Conservation (phyloP, 208 protist genomes). For the Wallacemonas sp. region DNA sequence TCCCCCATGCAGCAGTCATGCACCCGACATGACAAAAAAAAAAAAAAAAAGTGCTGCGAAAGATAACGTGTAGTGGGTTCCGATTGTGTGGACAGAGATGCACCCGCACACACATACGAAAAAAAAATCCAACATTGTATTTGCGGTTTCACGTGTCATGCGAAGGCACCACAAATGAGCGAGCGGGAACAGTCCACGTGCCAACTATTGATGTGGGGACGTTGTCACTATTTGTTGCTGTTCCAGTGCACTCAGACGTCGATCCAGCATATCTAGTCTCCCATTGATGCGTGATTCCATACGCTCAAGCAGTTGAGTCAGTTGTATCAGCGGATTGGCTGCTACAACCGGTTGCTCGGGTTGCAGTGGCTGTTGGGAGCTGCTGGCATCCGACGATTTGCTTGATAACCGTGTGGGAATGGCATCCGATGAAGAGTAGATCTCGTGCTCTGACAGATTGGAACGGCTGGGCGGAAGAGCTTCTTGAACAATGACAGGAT, state of each 20-base stretch:
- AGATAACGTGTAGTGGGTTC: too few relatives aligned
- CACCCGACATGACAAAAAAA: too few relatives aligned
- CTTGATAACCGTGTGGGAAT: constrained; percentile 43
- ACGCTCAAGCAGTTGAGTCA: constrained; percentile 32
- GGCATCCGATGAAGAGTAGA: constrained; percentile 45
- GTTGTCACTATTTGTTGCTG: neutral
- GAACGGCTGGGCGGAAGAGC: constrained; percentile 47
- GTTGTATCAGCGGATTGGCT: constrained; percentile 17
- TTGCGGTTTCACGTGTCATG: too few relatives aligned
- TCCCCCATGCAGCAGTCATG: too few relatives aligned
- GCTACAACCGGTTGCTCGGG: constrained; percentile 26
- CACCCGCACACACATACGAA: neutral
- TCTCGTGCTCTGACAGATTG: constrained; percentile 41
- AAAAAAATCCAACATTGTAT: too few relatives aligned
- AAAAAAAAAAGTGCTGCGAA: too few relatives aligned
- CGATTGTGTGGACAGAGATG: neutral
- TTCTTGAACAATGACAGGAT: constrained; percentile 71
- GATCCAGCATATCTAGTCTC: constrained; percentile 26
- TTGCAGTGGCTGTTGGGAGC: constrained; percentile 25
- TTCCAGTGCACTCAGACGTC: constrained; percentile 16
- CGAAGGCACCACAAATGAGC: too few relatives aligned
- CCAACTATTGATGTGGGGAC: neutral
- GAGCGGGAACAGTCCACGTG: neutral
- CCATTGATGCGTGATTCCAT: constrained; percentile 31
- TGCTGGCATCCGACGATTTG: constrained; percentile 26